These are phyloP conservation scores for Trichaptum fuscoviolaceum DNA, from an alignment of 768 basidiomycete genomes.

Conservation along the genomic window DNA sequence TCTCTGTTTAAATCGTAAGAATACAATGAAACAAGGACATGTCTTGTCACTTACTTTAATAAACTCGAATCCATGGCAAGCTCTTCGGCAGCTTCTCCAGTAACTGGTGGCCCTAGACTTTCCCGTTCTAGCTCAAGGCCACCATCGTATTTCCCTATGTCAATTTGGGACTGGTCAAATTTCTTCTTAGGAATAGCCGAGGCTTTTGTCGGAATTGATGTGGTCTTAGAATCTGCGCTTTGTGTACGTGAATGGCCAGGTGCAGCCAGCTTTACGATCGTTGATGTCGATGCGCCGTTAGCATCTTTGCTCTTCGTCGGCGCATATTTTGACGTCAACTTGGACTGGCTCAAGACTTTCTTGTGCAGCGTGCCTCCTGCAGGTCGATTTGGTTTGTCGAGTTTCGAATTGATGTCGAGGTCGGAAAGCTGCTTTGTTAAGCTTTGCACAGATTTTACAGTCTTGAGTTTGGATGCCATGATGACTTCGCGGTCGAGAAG, in stretches of 20 bases:
- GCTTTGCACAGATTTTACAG: neutral
- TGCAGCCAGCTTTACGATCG: neutral
- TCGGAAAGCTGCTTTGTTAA: slow-evolving; percentile 3
- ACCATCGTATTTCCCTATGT: slow-evolving; percentile 93
- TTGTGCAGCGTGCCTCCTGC: neutral
- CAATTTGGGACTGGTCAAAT: slow-evolving; percentile 30
- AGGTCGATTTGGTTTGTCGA: slow-evolving; percentile 2
- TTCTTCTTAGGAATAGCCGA: neutral
- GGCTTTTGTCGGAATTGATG: neutral
- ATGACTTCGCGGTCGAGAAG: neutral
- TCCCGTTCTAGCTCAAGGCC: slow-evolving; percentile 89
- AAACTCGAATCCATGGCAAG: slow-evolving; percentile 83
- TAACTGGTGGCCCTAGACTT: slow-evolving; percentile 67
- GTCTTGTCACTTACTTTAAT: slow-evolving; percentile 41
- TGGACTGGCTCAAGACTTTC: neutral
- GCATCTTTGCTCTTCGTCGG: neutral
- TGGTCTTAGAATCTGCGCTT: neutral
- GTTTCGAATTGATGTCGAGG: neutral
- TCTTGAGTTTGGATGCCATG: neutral
- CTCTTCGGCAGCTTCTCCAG: slow-evolving; percentile 72
- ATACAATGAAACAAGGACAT: slow-evolving; percentile 10
- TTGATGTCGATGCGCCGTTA: neutral
- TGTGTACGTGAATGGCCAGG: neutral
- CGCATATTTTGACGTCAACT: slow-evolving; percentile 3
- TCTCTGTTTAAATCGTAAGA: slow-evolving; percentile 33